Percentiles rank a stretch among this genome's conserved stretches.
Conservation (phyloP, 164 flowering plant species). For the Magnolia changhungtana region DNA sequence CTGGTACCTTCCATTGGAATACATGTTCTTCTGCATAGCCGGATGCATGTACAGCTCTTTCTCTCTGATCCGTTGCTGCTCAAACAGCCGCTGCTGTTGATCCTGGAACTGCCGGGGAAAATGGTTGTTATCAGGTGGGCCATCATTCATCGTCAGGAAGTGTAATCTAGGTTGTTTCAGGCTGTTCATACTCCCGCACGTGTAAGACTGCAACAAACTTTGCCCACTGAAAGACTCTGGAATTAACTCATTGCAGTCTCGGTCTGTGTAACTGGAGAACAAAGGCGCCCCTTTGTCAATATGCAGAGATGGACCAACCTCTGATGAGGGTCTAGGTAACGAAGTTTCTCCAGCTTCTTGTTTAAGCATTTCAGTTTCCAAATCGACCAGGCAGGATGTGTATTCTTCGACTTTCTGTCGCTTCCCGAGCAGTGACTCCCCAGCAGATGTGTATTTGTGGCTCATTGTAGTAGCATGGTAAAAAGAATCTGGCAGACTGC, state of each 20-base stretch:
- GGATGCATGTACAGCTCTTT: slow-evolving; percentile 43
- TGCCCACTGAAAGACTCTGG: slow-evolving; percentile 48
- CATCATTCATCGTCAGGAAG: slow-evolving; percentile 35
- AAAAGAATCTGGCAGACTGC: slow-evolving; percentile 31
- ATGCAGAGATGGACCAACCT: slow-evolving; percentile 18
- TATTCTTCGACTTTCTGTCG: slow-evolving; percentile 31
- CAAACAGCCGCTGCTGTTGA: slow-evolving; percentile 38
- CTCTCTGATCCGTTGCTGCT: slow-evolving; percentile 40
- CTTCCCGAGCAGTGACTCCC: slow-evolving; percentile 38
- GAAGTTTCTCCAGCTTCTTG: slow-evolving; percentile 25
- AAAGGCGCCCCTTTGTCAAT: slow-evolving; percentile 25
- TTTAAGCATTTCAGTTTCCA: slow-evolving; percentile 38
- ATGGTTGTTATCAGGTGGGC: slow-evolving; percentile 32
- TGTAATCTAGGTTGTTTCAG: slow-evolving; percentile 32
- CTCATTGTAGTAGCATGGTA: slow-evolving; percentile 31
- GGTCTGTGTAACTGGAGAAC: slow-evolving; percentile 39
- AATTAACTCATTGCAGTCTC: slow-evolving; percentile 42
- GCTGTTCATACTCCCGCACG: slow-evolving; percentile 26
- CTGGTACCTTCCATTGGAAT: slow-evolving; percentile 34
- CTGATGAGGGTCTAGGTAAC: slow-evolving; percentile 22
- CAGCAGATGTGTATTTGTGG: slow-evolving; percentile 33
- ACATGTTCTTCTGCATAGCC: slow-evolving; percentile 40
- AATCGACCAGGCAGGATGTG: slow-evolving; percentile 32
- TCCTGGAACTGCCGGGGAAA: slow-evolving; percentile 45
- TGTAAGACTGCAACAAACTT: slow-evolving; percentile 28